Evolutionary conservation across 73 alveolate species (phyloP).

Genomic region (Diophrys appendiculata): DNA sequence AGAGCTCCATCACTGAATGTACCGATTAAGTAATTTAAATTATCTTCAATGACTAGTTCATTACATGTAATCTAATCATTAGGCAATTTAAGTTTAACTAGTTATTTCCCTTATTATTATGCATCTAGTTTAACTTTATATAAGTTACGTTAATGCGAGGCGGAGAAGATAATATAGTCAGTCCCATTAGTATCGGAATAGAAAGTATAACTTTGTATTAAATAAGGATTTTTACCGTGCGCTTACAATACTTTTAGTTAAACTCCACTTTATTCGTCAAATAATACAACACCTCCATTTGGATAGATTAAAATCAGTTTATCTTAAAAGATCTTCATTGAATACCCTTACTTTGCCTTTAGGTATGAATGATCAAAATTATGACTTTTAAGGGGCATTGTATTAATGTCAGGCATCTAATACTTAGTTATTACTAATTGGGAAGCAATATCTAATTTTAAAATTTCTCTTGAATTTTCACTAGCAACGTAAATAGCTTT

Average conservation of each 20-base stretch:
- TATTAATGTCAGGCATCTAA: background rate
- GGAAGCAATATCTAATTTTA: background rate
- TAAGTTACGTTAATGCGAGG: background rate
- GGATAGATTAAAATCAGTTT: background rate
- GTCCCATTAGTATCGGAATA: background rate
- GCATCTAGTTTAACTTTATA: no score
- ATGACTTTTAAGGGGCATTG: background rate
- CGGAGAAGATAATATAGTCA: background rate
- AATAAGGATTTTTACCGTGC: background rate
- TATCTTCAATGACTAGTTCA: no score
- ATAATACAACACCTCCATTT: background rate
- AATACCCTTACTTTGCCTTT: background rate
- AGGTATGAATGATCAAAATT: background rate
- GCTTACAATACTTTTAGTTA: background rate
- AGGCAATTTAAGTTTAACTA: no score
- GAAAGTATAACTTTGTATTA: background rate
- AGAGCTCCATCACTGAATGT: no score
- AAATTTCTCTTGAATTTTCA: background rate
- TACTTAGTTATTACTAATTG: background rate
- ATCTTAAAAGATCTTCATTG: background rate
- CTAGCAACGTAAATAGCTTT: no score
- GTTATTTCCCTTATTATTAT: no score
- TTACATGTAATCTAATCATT: no score
- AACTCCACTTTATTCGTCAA: background rate
- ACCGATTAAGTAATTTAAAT: no score